A percentile compares a stretch with the other conserved stretches of the same genome.
phyloP scores from a whole-genome alignment of 2,329 filamentous ascomycete species.

The Exophiala dermatitidis region DNA sequence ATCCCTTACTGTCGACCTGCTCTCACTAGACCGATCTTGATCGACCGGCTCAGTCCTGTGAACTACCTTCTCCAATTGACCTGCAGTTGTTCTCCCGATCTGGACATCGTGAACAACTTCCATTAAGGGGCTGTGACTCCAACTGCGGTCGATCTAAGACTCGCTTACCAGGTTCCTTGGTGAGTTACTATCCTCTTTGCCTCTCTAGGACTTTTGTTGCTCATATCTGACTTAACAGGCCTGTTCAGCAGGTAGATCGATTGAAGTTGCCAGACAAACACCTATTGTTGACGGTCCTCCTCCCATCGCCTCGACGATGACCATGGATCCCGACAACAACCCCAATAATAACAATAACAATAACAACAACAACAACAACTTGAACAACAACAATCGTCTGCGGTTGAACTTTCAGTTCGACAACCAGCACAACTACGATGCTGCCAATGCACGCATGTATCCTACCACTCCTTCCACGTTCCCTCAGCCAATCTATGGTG shows the following conservation, averaged over 20 bases:
- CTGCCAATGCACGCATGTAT: slow-evolving; percentile 60
- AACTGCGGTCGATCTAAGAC: slow-evolving; percentile 6
- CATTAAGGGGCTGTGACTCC: slow-evolving; percentile 4
- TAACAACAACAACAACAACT: not conserved
- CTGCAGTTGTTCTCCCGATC: not conserved
- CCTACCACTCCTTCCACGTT: slow-evolving; percentile 92
- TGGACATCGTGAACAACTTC: not conserved
- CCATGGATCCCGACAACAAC: slow-evolving; percentile 53
- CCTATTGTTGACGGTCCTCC: not conserved
- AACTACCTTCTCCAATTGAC: not conserved
- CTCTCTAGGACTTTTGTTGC: not conserved
- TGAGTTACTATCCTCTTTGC: not conserved
- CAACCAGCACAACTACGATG: slow-evolving; percentile 57
- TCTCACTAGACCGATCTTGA: not conserved
- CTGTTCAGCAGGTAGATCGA: not conserved
- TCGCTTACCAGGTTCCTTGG: not conserved
- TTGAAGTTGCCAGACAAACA: not conserved
- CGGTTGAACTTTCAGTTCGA: slow-evolving; percentile 48
- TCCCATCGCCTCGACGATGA: not conserved
- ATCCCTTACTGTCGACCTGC: not conserved
- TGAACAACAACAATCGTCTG: slow-evolving; percentile 48
- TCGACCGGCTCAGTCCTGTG: not conserved
- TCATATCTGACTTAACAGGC: slow-evolving; percentile 1
- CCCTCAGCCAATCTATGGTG: slow-evolving; percentile 74
- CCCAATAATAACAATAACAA: slow-evolving; percentile 8